phyloP scores from a whole-genome alignment of 2,329 filamentous ascomycete genomes.

The Furcasterigmium furcatum region DNA sequence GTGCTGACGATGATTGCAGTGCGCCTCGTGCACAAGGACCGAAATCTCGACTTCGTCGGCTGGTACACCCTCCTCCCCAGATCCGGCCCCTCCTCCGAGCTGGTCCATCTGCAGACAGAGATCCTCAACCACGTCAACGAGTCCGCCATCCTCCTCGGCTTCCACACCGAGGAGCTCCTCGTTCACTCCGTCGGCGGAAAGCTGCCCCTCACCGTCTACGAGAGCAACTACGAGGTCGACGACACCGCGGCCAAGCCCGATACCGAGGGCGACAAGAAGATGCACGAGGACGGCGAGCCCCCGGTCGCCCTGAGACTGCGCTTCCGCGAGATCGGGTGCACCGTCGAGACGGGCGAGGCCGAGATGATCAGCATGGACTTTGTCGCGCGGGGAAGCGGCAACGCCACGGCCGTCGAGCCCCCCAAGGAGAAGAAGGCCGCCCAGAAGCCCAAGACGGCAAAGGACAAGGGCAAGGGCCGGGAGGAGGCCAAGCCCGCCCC shows the following conservation, averaged over 20 bases:
- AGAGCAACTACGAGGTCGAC: slow-evolving; percentile 75
- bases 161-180: slow-evolving; percentile 66
- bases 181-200: slow-evolving; percentile 66
- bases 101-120: slow-evolving; percentile 73
- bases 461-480: slow-evolving; percentile 21
- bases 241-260: slow-evolving; percentile 35
- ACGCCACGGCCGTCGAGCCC: slow-evolving; percentile 60
- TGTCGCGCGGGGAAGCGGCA: slow-evolving; percentile 79
- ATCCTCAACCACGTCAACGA: slow-evolving; percentile 76
- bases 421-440: slow-evolving; percentile 41
- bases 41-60: slow-evolving; percentile 81
- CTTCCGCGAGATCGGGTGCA: slow-evolving; percentile 82
- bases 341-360: slow-evolving; percentile 88
- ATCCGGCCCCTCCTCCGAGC: slow-evolving; percentile 66
- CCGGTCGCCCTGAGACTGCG: slow-evolving; percentile 51
- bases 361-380: slow-evolving; percentile 98
- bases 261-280: slow-evolving; percentile 61
- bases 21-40: slow-evolving; percentile 82
- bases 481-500: slow-evolving; percentile 22
- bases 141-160: slow-evolving; percentile 81
- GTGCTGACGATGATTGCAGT: slow-evolving; percentile 46
- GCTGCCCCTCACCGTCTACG: slow-evolving; percentile 87
- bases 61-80: slow-evolving; percentile 82
- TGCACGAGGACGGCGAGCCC: slow-evolving; percentile 63
- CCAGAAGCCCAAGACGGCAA: slow-evolving; percentile 26